phyloP scores from a whole-genome alignment of 306 rosid genomes.

The Dryas octopetala region DNA sequence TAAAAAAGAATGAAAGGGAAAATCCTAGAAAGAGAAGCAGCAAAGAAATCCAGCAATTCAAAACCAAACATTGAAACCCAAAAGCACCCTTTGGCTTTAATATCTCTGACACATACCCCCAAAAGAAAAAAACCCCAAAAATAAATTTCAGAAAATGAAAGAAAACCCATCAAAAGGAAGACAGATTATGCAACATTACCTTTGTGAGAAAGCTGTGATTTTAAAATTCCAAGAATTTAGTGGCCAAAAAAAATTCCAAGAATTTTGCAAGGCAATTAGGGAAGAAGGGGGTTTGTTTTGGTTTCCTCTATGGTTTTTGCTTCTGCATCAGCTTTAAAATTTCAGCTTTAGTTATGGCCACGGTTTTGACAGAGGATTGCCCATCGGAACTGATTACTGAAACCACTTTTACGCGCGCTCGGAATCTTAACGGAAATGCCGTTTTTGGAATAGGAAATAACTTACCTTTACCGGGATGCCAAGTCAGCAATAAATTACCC shows the following conservation, averaged over 20 bases:
- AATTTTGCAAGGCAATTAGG: not conserved
- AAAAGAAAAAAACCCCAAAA: not conserved
- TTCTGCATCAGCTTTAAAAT: not conserved
- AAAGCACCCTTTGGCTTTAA: not conserved
- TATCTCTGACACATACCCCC: not conserved
- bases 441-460: not conserved
- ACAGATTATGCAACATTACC: constrained; percentile 1
- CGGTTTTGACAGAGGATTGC: constrained; percentile 1
- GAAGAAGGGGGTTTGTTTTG: not conserved
- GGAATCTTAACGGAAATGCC: not conserved
- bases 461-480: too few species aligned
- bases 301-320: not conserved
- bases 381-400: constrained; percentile 3
- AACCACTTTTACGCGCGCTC: not conserved
- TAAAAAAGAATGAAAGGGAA: not conserved
- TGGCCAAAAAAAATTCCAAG: not conserved
- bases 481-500: too few species aligned
- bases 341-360: constrained; percentile 3
- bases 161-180: not conserved
- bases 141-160: not conserved
- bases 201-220: not conserved
- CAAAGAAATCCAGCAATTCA: not conserved
- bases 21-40: not conserved
- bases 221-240: not conserved
- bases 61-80: not conserved